Conservation (phyloP, 371 early-diverging fungal genomes). For the Lichtheimia hyalospora region DNA sequence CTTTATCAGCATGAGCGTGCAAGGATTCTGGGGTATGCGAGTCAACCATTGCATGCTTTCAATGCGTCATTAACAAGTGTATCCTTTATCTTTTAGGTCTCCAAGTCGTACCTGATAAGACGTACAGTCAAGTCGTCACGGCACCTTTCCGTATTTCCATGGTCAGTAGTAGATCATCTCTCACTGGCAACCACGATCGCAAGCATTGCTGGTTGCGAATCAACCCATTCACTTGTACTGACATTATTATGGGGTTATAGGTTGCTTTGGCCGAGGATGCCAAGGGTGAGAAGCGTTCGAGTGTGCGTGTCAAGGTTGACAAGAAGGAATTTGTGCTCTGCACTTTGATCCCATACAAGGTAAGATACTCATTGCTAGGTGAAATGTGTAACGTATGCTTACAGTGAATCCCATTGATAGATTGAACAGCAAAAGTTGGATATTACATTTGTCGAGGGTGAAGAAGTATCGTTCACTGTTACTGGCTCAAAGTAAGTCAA, state of each 20-base stretch:
- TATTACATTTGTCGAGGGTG: conserved; percentile 74
- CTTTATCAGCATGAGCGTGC: conserved; percentile 13
- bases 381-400: no score
- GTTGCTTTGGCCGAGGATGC: conserved; percentile 61
- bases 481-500: conserved; percentile 55
- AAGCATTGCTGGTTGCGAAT: no score
- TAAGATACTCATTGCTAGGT: neutral
- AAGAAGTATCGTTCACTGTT: conserved; percentile 71
- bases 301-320: conserved; percentile 66
- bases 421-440: conserved; percentile 68
- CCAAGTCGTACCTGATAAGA: conserved; percentile 61
- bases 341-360: conserved; percentile 34
- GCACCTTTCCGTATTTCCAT: conserved; percentile 71
- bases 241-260: conserved; percentile 25
- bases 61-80: neutral
- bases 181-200: no score
- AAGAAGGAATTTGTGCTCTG: conserved; percentile 74
- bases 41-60: neutral
- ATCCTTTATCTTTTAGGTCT: conserved; percentile 30
- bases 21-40: conserved; percentile 22
- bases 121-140: conserved; percentile 69
- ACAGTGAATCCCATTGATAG: conserved; percentile 5
- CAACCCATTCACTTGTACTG: no score
- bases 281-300: conserved; percentile 52
- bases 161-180: conserved; percentile 37